Evolutionary conservation across 2,329 filamentous ascomycete genomes (phyloP).

Genomic region (Arthrobotrys musiformis): DNA sequence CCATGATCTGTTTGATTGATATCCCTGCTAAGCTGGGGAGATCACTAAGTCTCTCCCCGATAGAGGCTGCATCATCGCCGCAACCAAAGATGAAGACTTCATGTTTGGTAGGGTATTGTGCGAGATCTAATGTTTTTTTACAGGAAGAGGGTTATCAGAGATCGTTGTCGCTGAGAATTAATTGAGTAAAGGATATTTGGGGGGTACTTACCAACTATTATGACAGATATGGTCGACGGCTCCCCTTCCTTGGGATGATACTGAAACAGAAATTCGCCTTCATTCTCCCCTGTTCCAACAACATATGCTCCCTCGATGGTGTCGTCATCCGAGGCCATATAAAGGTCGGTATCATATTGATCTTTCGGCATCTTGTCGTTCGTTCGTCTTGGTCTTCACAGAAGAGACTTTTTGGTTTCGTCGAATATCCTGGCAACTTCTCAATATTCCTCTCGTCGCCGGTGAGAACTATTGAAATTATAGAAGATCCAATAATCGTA

Average conservation of each 20-base stretch:
- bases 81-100: slow-evolving; percentile 51
- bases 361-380: slow-evolving; percentile 39
- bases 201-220: slow-evolving; percentile 31
- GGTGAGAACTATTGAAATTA: neutral
- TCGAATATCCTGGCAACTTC: neutral
- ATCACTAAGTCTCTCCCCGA: slow-evolving; percentile 39
- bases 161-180: neutral
- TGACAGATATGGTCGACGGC: slow-evolving; percentile 44
- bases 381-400: neutral
- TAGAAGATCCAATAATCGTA: neutral
- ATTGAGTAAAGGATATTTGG: neutral
- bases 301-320: slow-evolving; percentile 45
- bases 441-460: neutral
- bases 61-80: slow-evolving; percentile 27
- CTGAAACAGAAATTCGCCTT: slow-evolving; percentile 52
- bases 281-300: slow-evolving; percentile 42
- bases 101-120: slow-evolving; percentile 27
- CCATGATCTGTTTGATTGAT: slow-evolving; percentile 35
- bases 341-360: slow-evolving; percentile 51
- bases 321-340: slow-evolving; percentile 49
- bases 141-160: neutral
- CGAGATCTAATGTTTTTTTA: slow-evolving; percentile 19
- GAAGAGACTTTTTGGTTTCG: neutral
- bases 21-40: slow-evolving; percentile 34
- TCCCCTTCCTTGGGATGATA: slow-evolving; percentile 44